Base-by-base conservation (phyloP, 306 rosid genomes). In the Pachyrhizus erosus region DNA sequence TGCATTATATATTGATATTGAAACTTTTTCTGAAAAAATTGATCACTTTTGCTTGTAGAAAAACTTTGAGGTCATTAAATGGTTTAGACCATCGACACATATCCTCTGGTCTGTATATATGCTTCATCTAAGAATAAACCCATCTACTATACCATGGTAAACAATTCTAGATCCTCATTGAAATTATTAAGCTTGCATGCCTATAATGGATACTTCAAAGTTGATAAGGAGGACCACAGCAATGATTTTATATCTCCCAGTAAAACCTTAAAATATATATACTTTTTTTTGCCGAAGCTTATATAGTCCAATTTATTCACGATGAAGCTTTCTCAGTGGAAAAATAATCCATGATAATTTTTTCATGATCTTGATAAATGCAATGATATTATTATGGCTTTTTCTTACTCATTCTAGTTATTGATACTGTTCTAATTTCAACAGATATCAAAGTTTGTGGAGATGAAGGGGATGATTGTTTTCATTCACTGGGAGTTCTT, bases 391-490 rank as follows among this genome's bases (percentile, higher is more conserved):
- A 11, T 34, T 62, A 34, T 48, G 34, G 15, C 46, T 24, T 23
- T 69, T 14, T 68, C 17, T 34, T 45, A 57, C 12, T 17, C 3
- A 15, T 20, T 49, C 11, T 39, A 18, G 26, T 73, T 20, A 23
- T 73, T 79, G 51, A 60, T 69, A 27, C 20, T 49, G 45, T 45
- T 77, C 18, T 51, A 61, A 13, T 69, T 70, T 61, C 14, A 79
- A 65, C 94, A 92, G 94, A 91, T 92, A 84, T 88, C 49, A 89
- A 86, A 86, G 87, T 87, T 80, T 94, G 97, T 83, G 98, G 97
- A 81, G 54, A 45, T 20, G 87, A 77, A 40, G 97, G 95, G 62
- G 81, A 79, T 1, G 94, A 89, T 31, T 94, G 98, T 80, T 86
- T 92, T 77, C 92, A 68, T 55, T 75, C 97, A 9, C 24, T 82